Conservation (phyloP, 768 basidiomycete genomes). For the Mycena polygramma region DNA sequence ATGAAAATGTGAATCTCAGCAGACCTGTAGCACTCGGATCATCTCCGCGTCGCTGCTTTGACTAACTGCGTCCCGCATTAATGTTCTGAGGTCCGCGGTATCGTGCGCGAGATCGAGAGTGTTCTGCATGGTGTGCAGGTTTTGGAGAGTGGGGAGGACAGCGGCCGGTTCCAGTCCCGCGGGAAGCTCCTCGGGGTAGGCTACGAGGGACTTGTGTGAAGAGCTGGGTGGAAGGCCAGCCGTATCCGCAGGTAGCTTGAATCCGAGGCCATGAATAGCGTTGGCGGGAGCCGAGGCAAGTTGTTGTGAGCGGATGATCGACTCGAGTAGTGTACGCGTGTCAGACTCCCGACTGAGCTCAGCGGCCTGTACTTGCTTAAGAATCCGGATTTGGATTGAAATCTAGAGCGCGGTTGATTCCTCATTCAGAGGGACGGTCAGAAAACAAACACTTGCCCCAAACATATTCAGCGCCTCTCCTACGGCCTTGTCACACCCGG, state of each 20-base stretch:
- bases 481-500: conserved; percentile 64
- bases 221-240: conserved; percentile 38
- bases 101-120: conserved; percentile 54
- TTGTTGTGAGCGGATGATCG: conserved; percentile 34
- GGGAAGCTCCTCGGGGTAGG: conserved; percentile 14
- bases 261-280: conserved; percentile 34
- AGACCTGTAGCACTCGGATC: conserved; percentile 57
- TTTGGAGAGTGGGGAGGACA: conserved; percentile 37
- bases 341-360: conserved; percentile 58
- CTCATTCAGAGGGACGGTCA: conserved; percentile 10
- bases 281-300: conserved; percentile 6
- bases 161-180: conserved; percentile 25
- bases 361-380: conserved; percentile 62
- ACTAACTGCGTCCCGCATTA: conserved; percentile 56
- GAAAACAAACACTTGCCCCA: conserved; percentile 51
- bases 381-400: conserved; percentile 63
- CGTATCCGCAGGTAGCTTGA: conserved; percentile 24
- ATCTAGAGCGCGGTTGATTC: conserved; percentile 39
- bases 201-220: conserved; percentile 33
- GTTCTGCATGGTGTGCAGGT: conserved; percentile 43
- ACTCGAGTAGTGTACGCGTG: conserved; percentile 52
- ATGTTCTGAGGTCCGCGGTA: conserved; percentile 43
- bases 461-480: conserved; percentile 73
- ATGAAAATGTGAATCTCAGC: conserved; percentile 14
- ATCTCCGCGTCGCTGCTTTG: conserved; percentile 58